Percentiles rank a stretch among this genome's conserved stretches.
Conservation (phyloP, 2,329 filamentous ascomycete species). For the Fusarium equiseti region DNA sequence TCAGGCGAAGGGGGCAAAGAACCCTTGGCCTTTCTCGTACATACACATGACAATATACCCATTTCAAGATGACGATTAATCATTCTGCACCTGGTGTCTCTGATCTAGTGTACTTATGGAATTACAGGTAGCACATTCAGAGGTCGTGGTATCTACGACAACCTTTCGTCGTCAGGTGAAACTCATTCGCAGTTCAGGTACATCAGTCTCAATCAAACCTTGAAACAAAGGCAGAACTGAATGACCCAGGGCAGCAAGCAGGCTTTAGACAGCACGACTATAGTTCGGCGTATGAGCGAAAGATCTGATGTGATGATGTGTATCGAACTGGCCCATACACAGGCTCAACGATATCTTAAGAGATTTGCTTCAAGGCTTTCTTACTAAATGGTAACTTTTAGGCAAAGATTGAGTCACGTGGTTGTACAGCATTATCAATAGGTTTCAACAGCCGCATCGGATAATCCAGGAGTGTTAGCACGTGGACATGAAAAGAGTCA, state of each 20-base stretch:
- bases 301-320: background rate
- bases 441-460: background rate
- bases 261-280: background rate
- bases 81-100: background rate
- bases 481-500: background rate
- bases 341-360: background rate
- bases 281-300: background rate
- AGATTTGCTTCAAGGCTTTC: background rate
- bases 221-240: background rate
- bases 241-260: background rate
- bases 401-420: background rate
- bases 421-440: background rate
- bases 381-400: background rate
- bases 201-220: background rate
- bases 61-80: background rate
- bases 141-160: background rate
- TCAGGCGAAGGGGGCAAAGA: background rate
- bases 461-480: background rate
- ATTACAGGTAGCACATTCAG: background rate
- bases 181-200: background rate
- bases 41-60: constrained; percentile 22
- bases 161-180: background rate
- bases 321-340: background rate
- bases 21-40: background rate
- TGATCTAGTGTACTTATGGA: background rate